These are phyloP conservation scores for Sporobolomyces roseus DNA, from an alignment of 768 basidiomycete species.

Conservation along the genomic window DNA sequence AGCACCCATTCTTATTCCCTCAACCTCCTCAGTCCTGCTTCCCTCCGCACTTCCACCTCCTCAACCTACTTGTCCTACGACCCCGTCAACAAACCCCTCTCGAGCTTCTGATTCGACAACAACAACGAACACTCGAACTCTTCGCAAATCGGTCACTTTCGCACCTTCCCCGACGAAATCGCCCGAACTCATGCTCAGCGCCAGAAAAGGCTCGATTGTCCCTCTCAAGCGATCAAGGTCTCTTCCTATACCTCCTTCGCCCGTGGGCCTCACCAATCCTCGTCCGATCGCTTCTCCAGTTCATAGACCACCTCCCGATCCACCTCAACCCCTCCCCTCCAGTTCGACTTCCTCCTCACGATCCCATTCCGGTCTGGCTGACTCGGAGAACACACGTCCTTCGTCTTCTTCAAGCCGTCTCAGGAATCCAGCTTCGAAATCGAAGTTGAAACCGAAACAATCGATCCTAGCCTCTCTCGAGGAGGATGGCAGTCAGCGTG, in stretches of 20 bases:
- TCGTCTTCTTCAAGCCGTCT: no score
- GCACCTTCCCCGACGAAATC: slow-evolving; percentile 12
- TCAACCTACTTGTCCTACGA: neutral
- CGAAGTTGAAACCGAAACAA: neutral
- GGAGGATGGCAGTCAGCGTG: neutral
- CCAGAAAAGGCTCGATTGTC: neutral
- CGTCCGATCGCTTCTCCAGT: neutral
- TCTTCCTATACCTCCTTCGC: neutral
- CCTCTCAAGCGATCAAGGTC: slow-evolving; percentile 3
- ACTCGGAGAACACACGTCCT: slow-evolving; percentile 1
- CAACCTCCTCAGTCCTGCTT: neutral
- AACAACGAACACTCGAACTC: neutral
- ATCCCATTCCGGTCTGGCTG: no score
- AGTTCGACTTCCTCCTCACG: no score
- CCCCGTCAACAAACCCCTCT: neutral
- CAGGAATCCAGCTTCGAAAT: no score
- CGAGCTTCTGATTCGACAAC: no score
- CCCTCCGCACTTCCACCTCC: neutral
- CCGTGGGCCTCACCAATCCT: neutral
- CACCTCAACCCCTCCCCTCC: neutral
- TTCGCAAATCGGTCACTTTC: slow-evolving; percentile 23
- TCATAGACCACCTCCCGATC: neutral
- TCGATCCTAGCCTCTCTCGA: neutral
- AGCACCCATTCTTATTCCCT: neutral
- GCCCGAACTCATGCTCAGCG: neutral